Evolutionary conservation across 306 rosid species (phyloP), one percentile per base, ranked within the genome.

Genomic region (Prunus mume): DNA sequence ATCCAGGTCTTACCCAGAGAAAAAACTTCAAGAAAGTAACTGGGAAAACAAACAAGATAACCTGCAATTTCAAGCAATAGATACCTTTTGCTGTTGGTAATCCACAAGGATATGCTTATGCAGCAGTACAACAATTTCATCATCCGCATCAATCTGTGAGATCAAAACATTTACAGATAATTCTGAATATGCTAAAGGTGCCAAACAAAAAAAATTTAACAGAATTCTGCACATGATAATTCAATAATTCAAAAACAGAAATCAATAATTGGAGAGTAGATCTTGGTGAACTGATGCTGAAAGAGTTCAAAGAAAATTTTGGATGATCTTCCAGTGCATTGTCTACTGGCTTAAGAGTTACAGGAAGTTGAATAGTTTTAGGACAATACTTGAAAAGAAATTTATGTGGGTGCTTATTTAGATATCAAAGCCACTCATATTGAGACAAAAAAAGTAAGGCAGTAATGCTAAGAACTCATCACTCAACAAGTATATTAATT

Each of bases 61-160:
- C 47, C 65, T 19, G 6, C 18, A 47, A 28, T 17, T 32, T 22
- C 60, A 71, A 49, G 75, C 46, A 20, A 71, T 30, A 34, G 61
- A 65, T 78, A 95, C 99, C 99, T 92, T 90, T 78, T 85, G 88
- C 90, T 88, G 86, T 79, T 92, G 97, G 79, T 95, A 93, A 78
- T 92, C 93, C 70, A 83, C 68, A 71, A 87, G 72, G 61, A 85
- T 81, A 72, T 89, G 93, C 58, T 89, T 86, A 89, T 92, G 92
- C 87, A 95, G 81, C 90, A 91, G 79, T 67, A 20, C 46, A 78
- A 83, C 81, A 75, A 90, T 71, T 75, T 86, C 91, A 63, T 83
- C 83, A 78, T 84, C 91, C 3, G 85, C 87, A 82, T 85, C 90
- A 81, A 92, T 87, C 99, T 95, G 87, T 73, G 79, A 76, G 78